These are phyloP conservation scores for Aspergillus oerlinghausenensis DNA, from an alignment of 2,329 filamentous ascomycete genomes.

Conservation along the genomic window DNA sequence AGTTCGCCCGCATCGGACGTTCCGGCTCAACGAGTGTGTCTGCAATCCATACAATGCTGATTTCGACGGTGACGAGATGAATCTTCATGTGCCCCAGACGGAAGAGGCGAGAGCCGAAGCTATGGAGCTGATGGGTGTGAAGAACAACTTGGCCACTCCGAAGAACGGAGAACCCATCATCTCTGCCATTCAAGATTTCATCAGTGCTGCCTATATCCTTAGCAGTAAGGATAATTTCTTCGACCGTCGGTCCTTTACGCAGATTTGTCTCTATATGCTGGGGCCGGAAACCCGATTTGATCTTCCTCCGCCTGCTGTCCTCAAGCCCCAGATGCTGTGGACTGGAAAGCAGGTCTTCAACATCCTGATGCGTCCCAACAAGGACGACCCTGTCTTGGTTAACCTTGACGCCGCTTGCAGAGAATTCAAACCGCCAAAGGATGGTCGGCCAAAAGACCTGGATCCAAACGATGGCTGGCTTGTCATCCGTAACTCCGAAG, in stretches of 20 bases:
- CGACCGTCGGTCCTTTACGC: conserved; percentile 80
- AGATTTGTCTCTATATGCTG: conserved; percentile 92
- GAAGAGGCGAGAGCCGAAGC: conserved; percentile 95
- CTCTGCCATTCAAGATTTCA: conserved; percentile 98
- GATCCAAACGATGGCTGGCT: conserved; percentile 86
- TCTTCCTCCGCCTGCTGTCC: conserved; percentile 76
- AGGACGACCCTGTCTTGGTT: conserved; percentile 72
- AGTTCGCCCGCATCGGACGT: conserved; percentile 90
- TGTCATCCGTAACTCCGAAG: conserved; percentile 89
- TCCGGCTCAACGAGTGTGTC: conserved; percentile 95
- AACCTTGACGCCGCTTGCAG: conserved; percentile 92
- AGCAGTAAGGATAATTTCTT: conserved; percentile 93
- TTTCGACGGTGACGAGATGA: conserved; percentile 99
- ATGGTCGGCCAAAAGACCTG: conserved; percentile 51
- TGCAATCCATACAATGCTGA: conserved; percentile 98
- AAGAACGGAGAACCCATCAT: conserved; percentile 99
- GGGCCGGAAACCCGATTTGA: conserved; percentile 72
- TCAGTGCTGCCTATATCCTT: conserved; percentile 86
- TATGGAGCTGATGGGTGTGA: conserved; percentile 95
- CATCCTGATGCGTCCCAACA: conserved; percentile 84
- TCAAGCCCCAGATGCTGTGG: conserved; percentile 85
- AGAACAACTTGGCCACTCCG: conserved; percentile 90
- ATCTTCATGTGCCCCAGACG: conserved; percentile 93
- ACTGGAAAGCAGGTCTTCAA: conserved; percentile 97
- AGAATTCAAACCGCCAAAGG: conserved; percentile 53